phyloP scores from a whole-genome alignment of 1,284 basidiomycete genomes.

The Abortiporus biennis region DNA sequence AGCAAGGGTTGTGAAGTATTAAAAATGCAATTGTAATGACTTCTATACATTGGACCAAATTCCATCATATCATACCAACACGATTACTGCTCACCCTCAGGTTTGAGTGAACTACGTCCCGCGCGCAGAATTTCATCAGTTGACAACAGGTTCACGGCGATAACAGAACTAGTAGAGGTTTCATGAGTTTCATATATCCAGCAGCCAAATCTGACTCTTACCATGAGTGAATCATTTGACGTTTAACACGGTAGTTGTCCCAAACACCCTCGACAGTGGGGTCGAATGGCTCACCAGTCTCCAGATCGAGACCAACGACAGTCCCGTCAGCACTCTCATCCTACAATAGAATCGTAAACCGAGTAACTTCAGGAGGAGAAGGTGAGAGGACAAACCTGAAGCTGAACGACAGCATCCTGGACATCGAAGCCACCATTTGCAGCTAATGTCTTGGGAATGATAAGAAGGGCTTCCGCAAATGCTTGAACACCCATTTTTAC shows the following conservation, averaged over 20 bases:
- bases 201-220: constrained; percentile 30
- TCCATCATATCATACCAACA: too few relatives aligned
- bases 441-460: constrained; percentile 96
- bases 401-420: constrained; percentile 87
- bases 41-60: too few relatives aligned
- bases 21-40: too few relatives aligned
- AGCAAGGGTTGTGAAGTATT: too few relatives aligned
- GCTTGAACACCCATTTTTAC: constrained; percentile 97
- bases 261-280: constrained; percentile 94
- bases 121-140: constrained; percentile 96
- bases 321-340: constrained; percentile 93
- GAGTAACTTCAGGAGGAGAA: neutral
- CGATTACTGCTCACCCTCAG: constrained; percentile 58
- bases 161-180: constrained; percentile 90
- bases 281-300: constrained; percentile 95
- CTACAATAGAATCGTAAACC: constrained; percentile 30
- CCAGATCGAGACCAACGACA: constrained; percentile 85
- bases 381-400: constrained; percentile 56
- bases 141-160: constrained; percentile 92
- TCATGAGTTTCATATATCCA: too few relatives aligned
- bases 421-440: constrained; percentile 98
- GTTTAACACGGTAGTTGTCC: constrained; percentile 99
- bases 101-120: constrained; percentile 83
- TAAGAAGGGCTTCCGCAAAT: constrained; percentile 90
- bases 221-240: constrained; percentile 98